These are phyloP conservation scores for Metschnikowia similis DNA, from an alignment of 805 yeast species.

Conservation along the genomic window DNA sequence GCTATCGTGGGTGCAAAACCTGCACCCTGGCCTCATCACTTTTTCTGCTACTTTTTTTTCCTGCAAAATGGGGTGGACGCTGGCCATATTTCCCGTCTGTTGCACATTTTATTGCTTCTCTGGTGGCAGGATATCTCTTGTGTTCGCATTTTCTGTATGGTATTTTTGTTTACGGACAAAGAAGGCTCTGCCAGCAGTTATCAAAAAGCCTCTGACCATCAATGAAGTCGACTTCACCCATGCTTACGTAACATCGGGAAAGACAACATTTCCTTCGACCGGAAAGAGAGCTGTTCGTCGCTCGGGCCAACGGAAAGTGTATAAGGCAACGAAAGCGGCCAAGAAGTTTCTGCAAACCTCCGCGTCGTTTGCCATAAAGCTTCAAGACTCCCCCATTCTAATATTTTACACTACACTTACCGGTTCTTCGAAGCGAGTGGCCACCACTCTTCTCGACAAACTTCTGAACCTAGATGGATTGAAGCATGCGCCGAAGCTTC, in stretches of 20 bases:
- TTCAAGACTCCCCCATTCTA: slow-evolving; percentile 53
- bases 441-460: slow-evolving; percentile 44
- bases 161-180: slow-evolving; percentile 1
- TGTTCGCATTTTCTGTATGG: slow-evolving; percentile 19
- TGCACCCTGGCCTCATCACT: slow-evolving; percentile 17
- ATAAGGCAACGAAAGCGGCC: slow-evolving; percentile 35
- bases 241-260: slow-evolving; percentile 23
- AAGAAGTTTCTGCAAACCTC: slow-evolving; percentile 36
- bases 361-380: slow-evolving; percentile 26
- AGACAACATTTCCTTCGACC: slow-evolving; percentile 15
- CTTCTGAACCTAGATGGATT: slow-evolving; percentile 26
- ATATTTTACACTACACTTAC: slow-evolving; percentile 84
- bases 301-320: slow-evolving; percentile 36
- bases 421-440: slow-evolving; percentile 73
- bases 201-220: slow-evolving; percentile 28
- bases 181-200: neutral
- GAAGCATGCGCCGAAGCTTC: slow-evolving; percentile 44
- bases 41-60: slow-evolving; percentile 15
- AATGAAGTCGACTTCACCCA: slow-evolving; percentile 43
- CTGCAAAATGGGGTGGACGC: slow-evolving; percentile 13
- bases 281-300: slow-evolving; percentile 14
- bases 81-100: slow-evolving; percentile 20
- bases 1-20: slow-evolving; percentile 18
- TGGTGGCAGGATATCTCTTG: slow-evolving; percentile 43
- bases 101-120: slow-evolving; percentile 28